Conservation (phyloP, 1,139 yeast species). For the Pichia kudriavzevii region DNA sequence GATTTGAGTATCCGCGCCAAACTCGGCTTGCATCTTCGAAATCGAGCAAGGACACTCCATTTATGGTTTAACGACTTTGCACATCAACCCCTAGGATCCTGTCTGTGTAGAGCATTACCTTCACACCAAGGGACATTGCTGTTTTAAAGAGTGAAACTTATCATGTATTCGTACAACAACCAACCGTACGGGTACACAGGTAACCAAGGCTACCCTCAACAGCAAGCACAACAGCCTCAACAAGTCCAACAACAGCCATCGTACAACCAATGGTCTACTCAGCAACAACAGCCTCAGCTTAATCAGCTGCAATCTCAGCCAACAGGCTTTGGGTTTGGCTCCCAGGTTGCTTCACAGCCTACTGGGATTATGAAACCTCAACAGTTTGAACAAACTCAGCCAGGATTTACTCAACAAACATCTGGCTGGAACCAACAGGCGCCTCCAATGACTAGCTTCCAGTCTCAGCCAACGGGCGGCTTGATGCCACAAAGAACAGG, state of each 20-base stretch:
- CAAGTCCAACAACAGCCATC: constrained; percentile 12
- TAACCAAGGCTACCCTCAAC: constrained; percentile 17
- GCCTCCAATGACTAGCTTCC: constrained; percentile 15
- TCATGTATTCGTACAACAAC: constrained; percentile 5
- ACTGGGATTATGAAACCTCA: constrained; percentile 13
- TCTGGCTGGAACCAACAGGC: constrained; percentile 25
- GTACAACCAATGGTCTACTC: neutral
- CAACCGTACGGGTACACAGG: constrained; percentile 16
- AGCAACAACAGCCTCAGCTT: constrained; percentile 8
- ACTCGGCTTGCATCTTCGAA: too few relatives aligned
- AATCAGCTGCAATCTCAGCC: constrained; percentile 24
- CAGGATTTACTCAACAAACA: constrained; percentile 21
- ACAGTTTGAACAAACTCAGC: constrained; percentile 5
- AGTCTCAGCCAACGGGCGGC: constrained; percentile 26
- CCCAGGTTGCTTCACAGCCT: constrained; percentile 8
- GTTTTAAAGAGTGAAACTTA: neutral
- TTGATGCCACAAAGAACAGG: constrained; percentile 26
- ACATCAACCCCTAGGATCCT: too few relatives aligned
- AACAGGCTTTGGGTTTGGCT: constrained; percentile 25
- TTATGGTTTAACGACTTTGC: too few relatives aligned
- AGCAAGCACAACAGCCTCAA: constrained; percentile 15
- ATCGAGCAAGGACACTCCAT: too few relatives aligned
- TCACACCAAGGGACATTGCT: too few relatives aligned
- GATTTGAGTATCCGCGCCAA: too few relatives aligned
- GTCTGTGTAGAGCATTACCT: too few relatives aligned